phyloP scores from a whole-genome alignment of 1,139 yeast species.

The Hyphopichia wangnamkhiaoensis region DNA sequence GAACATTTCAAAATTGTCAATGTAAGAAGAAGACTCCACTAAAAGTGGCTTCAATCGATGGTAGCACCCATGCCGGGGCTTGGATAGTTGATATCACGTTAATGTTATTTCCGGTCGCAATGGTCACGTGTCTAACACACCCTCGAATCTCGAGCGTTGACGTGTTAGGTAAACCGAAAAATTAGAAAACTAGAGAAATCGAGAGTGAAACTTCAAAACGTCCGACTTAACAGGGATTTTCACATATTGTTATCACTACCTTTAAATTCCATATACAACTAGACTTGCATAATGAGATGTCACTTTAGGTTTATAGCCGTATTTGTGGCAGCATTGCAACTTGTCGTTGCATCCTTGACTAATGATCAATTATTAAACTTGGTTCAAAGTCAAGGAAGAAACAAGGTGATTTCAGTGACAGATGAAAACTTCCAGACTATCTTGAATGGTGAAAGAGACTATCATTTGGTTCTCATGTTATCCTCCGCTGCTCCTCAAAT shows the following conservation, averaged over 20 bases:
- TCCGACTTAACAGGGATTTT: too few relatives aligned
- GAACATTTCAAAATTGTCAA: too few relatives aligned
- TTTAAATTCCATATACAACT: background rate
- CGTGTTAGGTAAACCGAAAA: background rate
- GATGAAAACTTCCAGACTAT: slow-evolving; percentile 62
- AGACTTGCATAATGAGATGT: background rate
- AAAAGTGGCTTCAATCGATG: too few relatives aligned
- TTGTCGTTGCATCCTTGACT: slow-evolving; percentile 28
- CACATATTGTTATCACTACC: too few relatives aligned
- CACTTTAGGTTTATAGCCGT: slow-evolving; percentile 4
- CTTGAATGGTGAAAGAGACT: slow-evolving; percentile 70
- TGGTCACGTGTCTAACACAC: too few relatives aligned
- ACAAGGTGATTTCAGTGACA: slow-evolving; percentile 40
- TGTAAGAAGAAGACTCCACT: too few relatives aligned
- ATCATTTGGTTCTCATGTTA: slow-evolving; percentile 61
- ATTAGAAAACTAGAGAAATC: background rate
- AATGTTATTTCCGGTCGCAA: background rate
- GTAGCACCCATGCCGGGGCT: too few relatives aligned
- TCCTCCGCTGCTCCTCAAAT: slow-evolving; percentile 75
- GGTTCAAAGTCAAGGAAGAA: slow-evolving; percentile 19
- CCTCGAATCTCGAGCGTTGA: background rate
- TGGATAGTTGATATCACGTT: background rate
- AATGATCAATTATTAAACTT: slow-evolving; percentile 26
- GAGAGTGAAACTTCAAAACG: too few relatives aligned
- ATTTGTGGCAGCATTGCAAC: slow-evolving; percentile 14